Evolutionary conservation across 345 rosid genomes (phyloP), one percentile per base, ranked within the genome.

Genomic region (Gossypium ekmanianum): DNA sequence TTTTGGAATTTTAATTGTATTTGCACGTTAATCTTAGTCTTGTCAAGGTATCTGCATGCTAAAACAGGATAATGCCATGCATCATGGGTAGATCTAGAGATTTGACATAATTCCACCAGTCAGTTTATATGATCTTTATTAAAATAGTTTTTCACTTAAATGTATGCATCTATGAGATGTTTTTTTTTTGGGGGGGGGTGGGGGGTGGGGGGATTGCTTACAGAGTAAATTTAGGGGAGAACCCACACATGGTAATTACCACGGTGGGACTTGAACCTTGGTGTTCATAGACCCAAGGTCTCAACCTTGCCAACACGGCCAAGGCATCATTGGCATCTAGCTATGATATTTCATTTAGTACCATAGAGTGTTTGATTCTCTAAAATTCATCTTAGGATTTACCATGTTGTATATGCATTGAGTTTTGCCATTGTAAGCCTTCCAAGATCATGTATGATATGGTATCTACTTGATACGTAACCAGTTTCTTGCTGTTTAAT

Each of bases 401-500:
- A 67, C 56, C 51, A 45, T 67, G 22, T 41, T 67, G 39, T 45
- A 22, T 13, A 22, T 11, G 2, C 18, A 67, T 12, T n/a, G 7
- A 14, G 65, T 61, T 64, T 64, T 39, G 9, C 45, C 14, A 17
- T 64, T 41, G 7, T 64, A 6, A 9, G 44, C 7, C 54, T 11
- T 61, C 3, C 65, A 11, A 20, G 56, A 43, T 22, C 22, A 22
- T 22, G 54, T 44, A 17, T 24, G 9, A 10, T 48, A 27, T 24
- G 9, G 17, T 48, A 27, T 43, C 9, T 14, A 22, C n/a, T 73
- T 34, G 16, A 27, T 24, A 27, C 17, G 17, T 61, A 13, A n/a
- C 26, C 48, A 59, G n/a, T 58, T 75, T 47, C 22, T 73, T 9
- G 24, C n/a, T 52, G 8, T 57, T 79, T 39, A 34, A 48, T 20